These are phyloP conservation scores for Claviceps africana DNA, from an alignment of 2,329 filamentous ascomycete species.

Conservation along the genomic window DNA sequence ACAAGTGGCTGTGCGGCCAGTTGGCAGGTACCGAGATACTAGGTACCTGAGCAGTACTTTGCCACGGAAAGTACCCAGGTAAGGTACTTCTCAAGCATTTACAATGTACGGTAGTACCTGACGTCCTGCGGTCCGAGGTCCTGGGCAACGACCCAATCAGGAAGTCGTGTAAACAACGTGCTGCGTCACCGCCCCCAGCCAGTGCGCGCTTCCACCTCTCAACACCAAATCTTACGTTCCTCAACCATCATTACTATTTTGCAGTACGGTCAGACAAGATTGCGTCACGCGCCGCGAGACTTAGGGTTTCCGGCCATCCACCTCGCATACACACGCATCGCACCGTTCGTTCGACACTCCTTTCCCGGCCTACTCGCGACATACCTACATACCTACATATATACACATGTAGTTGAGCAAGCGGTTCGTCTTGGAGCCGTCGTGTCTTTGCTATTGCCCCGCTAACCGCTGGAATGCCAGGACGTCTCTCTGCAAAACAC, in stretches of 20 bases:
- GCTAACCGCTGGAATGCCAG: conserved; percentile 28
- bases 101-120: not conserved
- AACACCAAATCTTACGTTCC: not conserved
- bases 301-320: not conserved
- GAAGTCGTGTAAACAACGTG: conserved; percentile 6
- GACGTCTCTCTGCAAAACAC: conserved; percentile 1
- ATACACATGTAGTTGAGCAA: not conserved
- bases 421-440: not conserved
- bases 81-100: too few species aligned
- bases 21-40: too few species aligned
- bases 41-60: too few species aligned
- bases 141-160: conserved; percentile 7
- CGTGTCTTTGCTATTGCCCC: conserved; percentile 18
- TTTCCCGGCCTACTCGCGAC: not conserved
- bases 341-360: too few species aligned
- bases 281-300: not conserved
- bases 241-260: conserved; percentile 1
- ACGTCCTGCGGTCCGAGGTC: not conserved
- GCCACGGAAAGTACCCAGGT: too few species aligned
- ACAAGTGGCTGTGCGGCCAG: not conserved
- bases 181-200: conserved; percentile 2
- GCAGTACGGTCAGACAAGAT: not conserved
- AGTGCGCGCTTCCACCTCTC: not conserved
- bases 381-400: not conserved
- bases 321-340: not conserved